These are phyloP conservation scores for Kwoniella dejecticola DNA, from an alignment of 768 basidiomycete species.

Conservation along the genomic window DNA sequence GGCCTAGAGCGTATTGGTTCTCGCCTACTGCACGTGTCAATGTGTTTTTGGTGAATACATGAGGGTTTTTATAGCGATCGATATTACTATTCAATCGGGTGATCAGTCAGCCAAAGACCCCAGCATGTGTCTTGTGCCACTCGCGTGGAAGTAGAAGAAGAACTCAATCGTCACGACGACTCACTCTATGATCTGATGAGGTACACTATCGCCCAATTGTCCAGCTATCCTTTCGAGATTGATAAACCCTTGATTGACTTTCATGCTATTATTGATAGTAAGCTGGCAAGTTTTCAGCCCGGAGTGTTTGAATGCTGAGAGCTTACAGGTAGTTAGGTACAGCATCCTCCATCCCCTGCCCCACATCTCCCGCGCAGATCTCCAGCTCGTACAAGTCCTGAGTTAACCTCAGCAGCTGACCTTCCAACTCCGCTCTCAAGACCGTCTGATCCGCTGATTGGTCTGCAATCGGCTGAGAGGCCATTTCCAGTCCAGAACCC, in stretches of 20 bases:
- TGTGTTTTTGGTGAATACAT: slow-evolving; percentile 41
- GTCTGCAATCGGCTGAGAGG: background rate
- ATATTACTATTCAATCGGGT: slow-evolving; percentile 22
- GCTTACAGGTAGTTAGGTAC: slow-evolving; percentile 45
- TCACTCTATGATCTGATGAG: slow-evolving; percentile 46
- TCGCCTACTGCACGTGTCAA: slow-evolving; percentile 42
- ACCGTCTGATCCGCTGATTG: slow-evolving; percentile 23
- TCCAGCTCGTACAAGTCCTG: slow-evolving; percentile 52
- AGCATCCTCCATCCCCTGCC: slow-evolving; percentile 35
- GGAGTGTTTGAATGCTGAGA: no score
- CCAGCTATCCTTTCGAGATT: slow-evolving; percentile 26
- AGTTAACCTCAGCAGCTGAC: slow-evolving; percentile 31
- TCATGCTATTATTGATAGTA: slow-evolving; percentile 22
- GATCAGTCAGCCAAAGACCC: background rate
- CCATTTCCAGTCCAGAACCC: background rate
- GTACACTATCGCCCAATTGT: slow-evolving; percentile 41
- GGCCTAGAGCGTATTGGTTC: slow-evolving; percentile 47
- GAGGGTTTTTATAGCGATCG: slow-evolving; percentile 44
- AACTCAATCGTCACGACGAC: no score
- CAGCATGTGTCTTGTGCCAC: no score
- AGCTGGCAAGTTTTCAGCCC: no score
- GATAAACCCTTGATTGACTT: slow-evolving; percentile 35
- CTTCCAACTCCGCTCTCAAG: slow-evolving; percentile 31
- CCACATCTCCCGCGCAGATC: slow-evolving; percentile 49
- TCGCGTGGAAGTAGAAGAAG: background rate